phyloP scores from a whole-genome alignment of 495 filamentous ascomycete species.

The Xylaria castorea region DNA sequence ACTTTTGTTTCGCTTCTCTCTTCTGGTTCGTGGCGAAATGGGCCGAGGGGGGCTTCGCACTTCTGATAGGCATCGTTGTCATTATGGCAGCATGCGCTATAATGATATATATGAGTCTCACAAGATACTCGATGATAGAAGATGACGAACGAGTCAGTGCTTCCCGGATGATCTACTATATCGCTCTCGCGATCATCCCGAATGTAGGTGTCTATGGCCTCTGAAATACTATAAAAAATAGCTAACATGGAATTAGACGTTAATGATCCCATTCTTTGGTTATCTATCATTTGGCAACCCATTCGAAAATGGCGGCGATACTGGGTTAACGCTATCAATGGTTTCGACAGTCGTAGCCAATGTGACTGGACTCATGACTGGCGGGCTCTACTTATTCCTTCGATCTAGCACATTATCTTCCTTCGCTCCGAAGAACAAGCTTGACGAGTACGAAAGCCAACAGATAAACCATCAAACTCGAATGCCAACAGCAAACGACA shows the following conservation, averaged over 20 bases:
- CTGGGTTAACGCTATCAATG: constrained; percentile 49
- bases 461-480: constrained; percentile 42
- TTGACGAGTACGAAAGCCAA: constrained; percentile 48
- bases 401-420: constrained; percentile 52
- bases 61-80: constrained; percentile 44
- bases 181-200: constrained; percentile 48
- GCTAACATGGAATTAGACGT: constrained; percentile 40
- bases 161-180: constrained; percentile 57
- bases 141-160: constrained; percentile 49
- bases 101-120: constrained; percentile 48
- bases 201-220: constrained; percentile 41
- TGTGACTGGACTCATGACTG: constrained; percentile 55
- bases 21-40: constrained; percentile 60
- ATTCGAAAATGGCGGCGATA: constrained; percentile 31
- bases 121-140: constrained; percentile 49
- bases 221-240: neutral
- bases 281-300: constrained; percentile 41
- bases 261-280: constrained; percentile 56
- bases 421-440: constrained; percentile 50
- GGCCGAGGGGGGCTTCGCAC: constrained; percentile 46
- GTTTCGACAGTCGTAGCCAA: constrained; percentile 56
- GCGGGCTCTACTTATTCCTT: constrained; percentile 56
- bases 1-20: constrained; percentile 54
- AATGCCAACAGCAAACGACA: constrained; percentile 31
- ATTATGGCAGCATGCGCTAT: constrained; percentile 42